Evolutionary conservation across 345 rosid genomes (phyloP), one percentile per base, ranked within the genome.

Genomic region (Conringia planisiliqua): DNA sequence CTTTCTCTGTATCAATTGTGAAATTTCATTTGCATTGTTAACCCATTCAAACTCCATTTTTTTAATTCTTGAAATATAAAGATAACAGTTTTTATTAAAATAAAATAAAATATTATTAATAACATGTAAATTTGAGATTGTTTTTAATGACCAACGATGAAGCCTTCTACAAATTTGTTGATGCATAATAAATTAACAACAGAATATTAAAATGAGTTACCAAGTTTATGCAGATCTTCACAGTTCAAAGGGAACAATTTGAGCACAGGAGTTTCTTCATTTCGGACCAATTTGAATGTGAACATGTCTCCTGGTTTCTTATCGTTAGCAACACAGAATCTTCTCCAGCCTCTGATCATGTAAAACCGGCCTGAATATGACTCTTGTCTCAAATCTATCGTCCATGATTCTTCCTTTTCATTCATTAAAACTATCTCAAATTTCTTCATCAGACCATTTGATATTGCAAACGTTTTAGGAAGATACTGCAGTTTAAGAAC

Each of bases 321-420:
- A 24, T 26, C 70, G 56, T 72, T 72, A 63, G 46, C 33, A 10
- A 51, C 63, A 54, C 77, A 72, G 55, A 72, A 72, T 14, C 77
- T 72, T 72, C 63, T 72, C 77, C 63, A 72, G 35, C 76, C 76
- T 5, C 33, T n/a, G 46, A 54, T 63, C 32, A 72, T 72, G 35
- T 62, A 39, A 52, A 32, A 72, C 44, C 44, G 33, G 5, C 13
- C 16, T 7, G 7, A 9, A 39, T n/a, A 29, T 6, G 26, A 3
- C 4, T 51, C 55, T 11, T 42, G 27, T 52, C 35, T 52, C 22
- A 72, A 30, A n/a, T 52, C 16, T 42, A 72, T 0, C 7, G 1
- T 63, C 77, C 63, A 63, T 42, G 77, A 14, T 63, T 63, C 61
- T 42, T 70, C 11, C 3, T 29, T 18, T 39, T 72, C 44, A 42